Base-by-base conservation (phyloP, 1,284 basidiomycete species). In the Apiotrichum sp. region DNA sequence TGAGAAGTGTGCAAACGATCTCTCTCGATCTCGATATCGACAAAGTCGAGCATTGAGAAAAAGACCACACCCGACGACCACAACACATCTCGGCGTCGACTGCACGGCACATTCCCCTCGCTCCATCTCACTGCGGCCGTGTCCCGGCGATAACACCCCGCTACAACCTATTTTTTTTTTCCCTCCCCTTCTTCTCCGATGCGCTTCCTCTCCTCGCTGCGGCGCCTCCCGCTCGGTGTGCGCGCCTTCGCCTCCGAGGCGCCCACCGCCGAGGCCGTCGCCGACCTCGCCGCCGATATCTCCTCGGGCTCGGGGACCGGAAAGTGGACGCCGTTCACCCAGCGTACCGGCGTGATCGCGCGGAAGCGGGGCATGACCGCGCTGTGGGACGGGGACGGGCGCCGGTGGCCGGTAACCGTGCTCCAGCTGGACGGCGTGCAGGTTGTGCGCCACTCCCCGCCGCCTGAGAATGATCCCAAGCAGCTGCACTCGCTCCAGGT, bases 351-450 rank as follows among this genome's bases (percentile, higher is more conserved):
- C n/a, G 80, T 98, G 59, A 87, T 99, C 71, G 93, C 92, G 29
- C 83, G 87, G 57, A 99, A 99, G 79, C 84, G 90, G 49, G 96
- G 96, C 46, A 98, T 98, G 95, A 89, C 90, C 6, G 84, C 85
- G 11, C 80, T 97, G 69, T 98, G 92, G 88, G 88, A 95, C 70
- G 83, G 88, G 69, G 86, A 89, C 59, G 96, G 96, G 38, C 84
- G 84, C 43, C 80, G 89, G 55, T 81, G 88, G 64, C 93, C 96
- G 1, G 91, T 96, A 13, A 98, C 96, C 0, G 86, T 99, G 39
- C 83, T 99, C 35, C 74, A 81, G 77, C 74, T 82, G 47, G 78
- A 81, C 57, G 71, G 77, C 42, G 73, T 78, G 53, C 77, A 79
- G 61, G 78, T 79, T n/a, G 57, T 78, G 47, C 65, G 69, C 7